A percentile compares a stretch with the other conserved stretches of the same genome.
phyloP scores from a whole-genome alignment of 345 rosid genomes.

The Sisymbrium altissimum region DNA sequence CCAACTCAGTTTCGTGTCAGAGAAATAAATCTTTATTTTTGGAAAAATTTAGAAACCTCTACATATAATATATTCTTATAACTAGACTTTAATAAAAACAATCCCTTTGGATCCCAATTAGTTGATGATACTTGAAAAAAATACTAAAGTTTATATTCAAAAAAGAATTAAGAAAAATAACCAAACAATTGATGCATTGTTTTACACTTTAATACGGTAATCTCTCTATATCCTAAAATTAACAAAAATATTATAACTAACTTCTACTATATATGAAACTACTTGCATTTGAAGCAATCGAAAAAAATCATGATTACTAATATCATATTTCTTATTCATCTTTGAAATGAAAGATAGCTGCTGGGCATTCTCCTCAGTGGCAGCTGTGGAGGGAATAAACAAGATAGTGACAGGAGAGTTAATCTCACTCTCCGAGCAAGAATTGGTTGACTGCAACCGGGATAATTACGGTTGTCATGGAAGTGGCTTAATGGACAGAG shows the following conservation, averaged over 20 bases:
- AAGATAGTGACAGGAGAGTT: constrained; percentile 32
- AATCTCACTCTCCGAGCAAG: constrained; percentile 31
- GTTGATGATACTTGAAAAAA: too few species aligned
- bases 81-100: too few species aligned
- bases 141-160: too few species aligned
- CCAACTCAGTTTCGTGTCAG: too few species aligned
- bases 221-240: neutral
- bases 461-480: constrained; percentile 12
- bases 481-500: neutral
- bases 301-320: neutral
- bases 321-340: neutral
- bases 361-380: constrained; percentile 34
- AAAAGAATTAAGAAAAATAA: too few species aligned
- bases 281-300: neutral
- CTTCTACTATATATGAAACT: neutral
- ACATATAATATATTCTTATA: too few species aligned
- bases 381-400: constrained; percentile 23
- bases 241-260: neutral
- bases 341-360: constrained; percentile 24
- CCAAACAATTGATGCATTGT: too few species aligned
- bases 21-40: too few species aligned
- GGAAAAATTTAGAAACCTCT: too few species aligned
- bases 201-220: neutral
- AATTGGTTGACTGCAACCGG: constrained; percentile 25
- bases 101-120: too few species aligned